phyloP scores from a whole-genome alignment of 1,284 basidiomycete species.

The Flammula alnicola region DNA sequence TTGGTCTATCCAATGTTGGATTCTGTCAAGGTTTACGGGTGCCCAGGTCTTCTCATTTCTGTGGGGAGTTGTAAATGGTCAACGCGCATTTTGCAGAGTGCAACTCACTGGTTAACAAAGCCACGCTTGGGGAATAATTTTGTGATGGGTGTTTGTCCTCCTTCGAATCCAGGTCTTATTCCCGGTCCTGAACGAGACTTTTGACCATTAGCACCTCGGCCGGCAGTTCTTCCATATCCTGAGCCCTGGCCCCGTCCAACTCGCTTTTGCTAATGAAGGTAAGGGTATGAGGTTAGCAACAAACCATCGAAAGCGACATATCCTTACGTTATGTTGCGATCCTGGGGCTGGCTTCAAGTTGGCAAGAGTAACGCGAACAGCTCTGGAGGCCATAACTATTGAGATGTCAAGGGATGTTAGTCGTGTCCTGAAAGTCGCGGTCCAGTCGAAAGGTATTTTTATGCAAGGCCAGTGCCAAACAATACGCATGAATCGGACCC shows the following conservation, averaged over 20 bases:
- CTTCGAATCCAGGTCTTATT: slow-evolving; percentile 89
- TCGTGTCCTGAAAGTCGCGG: too few relatives aligned
- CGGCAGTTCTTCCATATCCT: slow-evolving; percentile 89
- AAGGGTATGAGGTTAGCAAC: slow-evolving; percentile 1
- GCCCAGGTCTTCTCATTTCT: slow-evolving; percentile 80
- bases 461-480: slow-evolving; percentile 13
- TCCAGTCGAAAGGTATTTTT: neutral
- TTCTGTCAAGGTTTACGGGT: slow-evolving; percentile 84
- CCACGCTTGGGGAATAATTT: slow-evolving; percentile 93
- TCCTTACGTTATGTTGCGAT: slow-evolving; percentile 65
- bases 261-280: slow-evolving; percentile 81
- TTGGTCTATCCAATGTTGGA: slow-evolving; percentile 91
- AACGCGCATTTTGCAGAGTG: neutral
- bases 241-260: slow-evolving; percentile 93
- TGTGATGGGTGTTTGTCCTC: slow-evolving; percentile 95
- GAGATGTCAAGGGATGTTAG: too few relatives aligned
- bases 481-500: slow-evolving; percentile 3
- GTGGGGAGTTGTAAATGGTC: slow-evolving; percentile 7
- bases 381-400: slow-evolving; percentile 37
- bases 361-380: slow-evolving; percentile 56
- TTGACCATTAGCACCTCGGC: slow-evolving; percentile 95
- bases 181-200: slow-evolving; percentile 92
- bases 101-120: slow-evolving; percentile 86
- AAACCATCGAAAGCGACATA: neutral
- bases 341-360: slow-evolving; percentile 66